A percentile compares a stretch with the other conserved stretches of the same genome.
phyloP scores from a whole-genome alignment of 129 eudicot species.

The Apium graveolens region DNA sequence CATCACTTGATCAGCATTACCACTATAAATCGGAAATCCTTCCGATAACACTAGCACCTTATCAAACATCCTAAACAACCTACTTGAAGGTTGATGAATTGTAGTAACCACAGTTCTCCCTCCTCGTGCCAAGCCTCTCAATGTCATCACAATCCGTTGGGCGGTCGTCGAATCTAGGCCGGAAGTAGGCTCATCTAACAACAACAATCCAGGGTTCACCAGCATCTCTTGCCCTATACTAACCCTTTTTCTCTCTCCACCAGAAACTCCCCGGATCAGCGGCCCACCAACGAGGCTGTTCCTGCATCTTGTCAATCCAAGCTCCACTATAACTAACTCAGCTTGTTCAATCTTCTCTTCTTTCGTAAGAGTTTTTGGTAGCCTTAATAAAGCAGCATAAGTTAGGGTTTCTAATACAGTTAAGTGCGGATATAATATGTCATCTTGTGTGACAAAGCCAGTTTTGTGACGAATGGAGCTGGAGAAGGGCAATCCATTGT shows the following conservation, averaged over 20 bases:
- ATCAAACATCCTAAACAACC: slow-evolving; percentile 40
- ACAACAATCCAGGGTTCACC: slow-evolving; percentile 37
- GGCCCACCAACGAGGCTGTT: slow-evolving; percentile 39
- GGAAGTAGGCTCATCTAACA: slow-evolving; percentile 37
- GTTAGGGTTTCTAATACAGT: slow-evolving; percentile 42
- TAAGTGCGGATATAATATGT: slow-evolving; percentile 45
- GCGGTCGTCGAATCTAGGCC: slow-evolving; percentile 55
- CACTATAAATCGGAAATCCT: slow-evolving; percentile 35
- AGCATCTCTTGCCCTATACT: slow-evolving; percentile 47
- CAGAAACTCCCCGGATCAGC: slow-evolving; percentile 40
- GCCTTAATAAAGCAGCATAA: slow-evolving; percentile 34
- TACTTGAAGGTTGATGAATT: slow-evolving; percentile 51
- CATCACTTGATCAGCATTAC: slow-evolving; percentile 37
- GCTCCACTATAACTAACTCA: slow-evolving; percentile 29
- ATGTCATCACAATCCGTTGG: slow-evolving; percentile 26
- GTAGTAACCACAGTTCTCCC: slow-evolving; percentile 38
- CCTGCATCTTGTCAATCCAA: slow-evolving; percentile 37
- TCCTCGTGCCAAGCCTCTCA: slow-evolving; percentile 36
- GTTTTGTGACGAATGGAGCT: slow-evolving; percentile 23
- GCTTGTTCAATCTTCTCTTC: slow-evolving; percentile 33
- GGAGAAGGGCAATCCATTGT: slow-evolving; percentile 22
- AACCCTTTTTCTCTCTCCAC: slow-evolving; percentile 57
- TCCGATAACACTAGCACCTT: slow-evolving; percentile 35
- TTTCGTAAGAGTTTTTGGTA: slow-evolving; percentile 27
- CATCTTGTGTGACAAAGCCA: slow-evolving; percentile 57